Base-by-base conservation (phyloP, 2,329 filamentous ascomycete genomes). In the Sclerotinia trifoliorum region DNA sequence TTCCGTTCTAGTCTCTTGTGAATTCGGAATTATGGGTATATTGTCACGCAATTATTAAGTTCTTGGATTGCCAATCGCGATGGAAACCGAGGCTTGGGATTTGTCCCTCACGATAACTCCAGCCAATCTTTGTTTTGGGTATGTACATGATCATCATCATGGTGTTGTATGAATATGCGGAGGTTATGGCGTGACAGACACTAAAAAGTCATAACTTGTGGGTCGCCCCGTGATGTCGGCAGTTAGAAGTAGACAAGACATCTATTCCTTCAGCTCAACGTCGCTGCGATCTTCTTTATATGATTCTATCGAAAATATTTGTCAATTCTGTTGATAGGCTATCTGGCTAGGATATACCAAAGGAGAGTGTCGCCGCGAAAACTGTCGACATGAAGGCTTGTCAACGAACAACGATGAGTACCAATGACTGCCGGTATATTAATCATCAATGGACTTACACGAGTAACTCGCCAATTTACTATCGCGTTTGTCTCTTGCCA, bases 101-200 rank as follows among this genome's bases (percentile, higher is more conserved):
- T 62, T n/a, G 32, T 62, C 39, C 1, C 35, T 6, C 7, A 5
- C 15, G 32, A 51, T 13, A n/a, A 62, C 21, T 15, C 24, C 26
- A 52, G 32, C 60, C 60, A 63, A 63, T 63, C 46, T 63, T 39
- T 15, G 21, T 51, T 39, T n/a, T 26, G 51, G 15, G 2, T 63
- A 13, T 51, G 32, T 21, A 21, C 35, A 24, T 19, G 46, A 63
- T 63, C n/a, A 13, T 13, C 32, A 26, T 62, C 60, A 17, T 49
- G 32, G 48, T 62, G 46, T 42, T 63, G 60, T 63, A 63, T 51
- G 60, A 63, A 63, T 63, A 51, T 63, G 60, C 60, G 46, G 46
- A 51, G 60, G 29, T 26, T 39, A 65, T 57, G 63, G 24, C 51
- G 49, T 65, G 49, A 65, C 63, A 42, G 39, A 7, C 29, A 63